Percentiles rank a stretch among this genome's conserved stretches.
Conservation (phyloP, 2,329 filamentous ascomycete genomes). For the Alternaria tenuissima region DNA sequence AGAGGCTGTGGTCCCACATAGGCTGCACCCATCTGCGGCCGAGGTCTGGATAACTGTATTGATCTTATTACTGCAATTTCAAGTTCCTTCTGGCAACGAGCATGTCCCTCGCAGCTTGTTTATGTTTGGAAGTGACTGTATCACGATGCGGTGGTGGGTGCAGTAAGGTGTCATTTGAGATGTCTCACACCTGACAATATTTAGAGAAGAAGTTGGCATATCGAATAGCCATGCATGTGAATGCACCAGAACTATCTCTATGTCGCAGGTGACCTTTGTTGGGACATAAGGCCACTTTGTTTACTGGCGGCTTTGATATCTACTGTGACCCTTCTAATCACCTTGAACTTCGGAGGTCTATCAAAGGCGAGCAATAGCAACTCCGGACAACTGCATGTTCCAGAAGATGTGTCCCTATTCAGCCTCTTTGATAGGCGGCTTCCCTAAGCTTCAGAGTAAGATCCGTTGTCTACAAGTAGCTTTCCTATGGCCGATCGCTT, state of each 20-base stretch:
- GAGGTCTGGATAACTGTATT: slow-evolving; percentile 1
- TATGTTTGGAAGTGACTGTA: not conserved
- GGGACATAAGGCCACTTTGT: not conserved
- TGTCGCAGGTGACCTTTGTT: not conserved
- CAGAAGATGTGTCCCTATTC: not conserved
- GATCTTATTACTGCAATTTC: not conserved
- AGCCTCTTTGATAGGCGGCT: not conserved
- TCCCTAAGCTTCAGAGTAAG: not conserved
- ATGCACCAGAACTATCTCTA: not conserved
- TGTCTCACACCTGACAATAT: not conserved
- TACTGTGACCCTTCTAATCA: not conserved
- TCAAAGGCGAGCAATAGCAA: not conserved
- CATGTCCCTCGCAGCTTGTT: not conserved
- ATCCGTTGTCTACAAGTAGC: not conserved
- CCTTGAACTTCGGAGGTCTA: not conserved
- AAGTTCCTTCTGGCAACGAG: not conserved
- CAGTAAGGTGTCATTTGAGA: not conserved
- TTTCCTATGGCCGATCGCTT: not conserved
- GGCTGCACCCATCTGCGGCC: not conserved
- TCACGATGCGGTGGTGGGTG: not conserved
- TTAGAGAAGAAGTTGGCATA: not conserved
- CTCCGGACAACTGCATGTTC: not conserved
- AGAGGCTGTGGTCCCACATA: not conserved
- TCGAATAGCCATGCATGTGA: not conserved
- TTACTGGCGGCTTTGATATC: not conserved